Conservation (phyloP, 148 eudicot species). For the Dysphania ambrosioides region DNA sequence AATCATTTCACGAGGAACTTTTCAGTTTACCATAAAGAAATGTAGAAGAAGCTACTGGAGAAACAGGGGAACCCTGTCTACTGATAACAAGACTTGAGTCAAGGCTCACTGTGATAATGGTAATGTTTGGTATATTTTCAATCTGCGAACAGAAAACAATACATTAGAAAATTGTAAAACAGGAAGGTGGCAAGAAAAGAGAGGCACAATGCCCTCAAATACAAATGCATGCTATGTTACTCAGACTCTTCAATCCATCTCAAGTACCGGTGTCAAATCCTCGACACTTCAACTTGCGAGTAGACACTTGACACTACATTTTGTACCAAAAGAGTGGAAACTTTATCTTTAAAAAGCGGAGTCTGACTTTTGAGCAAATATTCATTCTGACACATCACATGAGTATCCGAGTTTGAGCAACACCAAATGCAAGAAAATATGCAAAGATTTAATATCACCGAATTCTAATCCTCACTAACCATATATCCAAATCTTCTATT, state of each 20-base stretch:
- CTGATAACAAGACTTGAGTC: constrained; percentile 54
- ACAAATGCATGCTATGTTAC: not conserved
- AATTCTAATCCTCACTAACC: constrained; percentile 38
- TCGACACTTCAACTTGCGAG: not conserved
- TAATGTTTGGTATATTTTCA: constrained; percentile 43
- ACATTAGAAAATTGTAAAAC: not conserved
- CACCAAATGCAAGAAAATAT: not conserved
- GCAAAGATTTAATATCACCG: not conserved
- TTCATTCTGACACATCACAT: not conserved
- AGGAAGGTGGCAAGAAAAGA: not conserved
- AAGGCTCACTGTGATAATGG: constrained; percentile 59
- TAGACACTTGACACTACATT: not conserved
- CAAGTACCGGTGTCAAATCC: not conserved
- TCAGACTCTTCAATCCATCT: not conserved
- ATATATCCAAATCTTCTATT: constrained; percentile 75
- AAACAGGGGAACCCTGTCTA: constrained; percentile 73
- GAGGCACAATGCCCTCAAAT: not conserved
- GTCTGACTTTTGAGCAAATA: not conserved
- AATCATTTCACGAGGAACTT: not conserved
- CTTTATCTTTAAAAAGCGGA: not conserved
- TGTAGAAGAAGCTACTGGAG: constrained; percentile 76
- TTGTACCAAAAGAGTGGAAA: not conserved
- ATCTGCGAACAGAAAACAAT: constrained; percentile 40
- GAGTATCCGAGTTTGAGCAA: not conserved
- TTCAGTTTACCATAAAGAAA: too few species aligned